phyloP scores from a whole-genome alignment of 768 basidiomycete species.

The Dendrothele bispora region DNA sequence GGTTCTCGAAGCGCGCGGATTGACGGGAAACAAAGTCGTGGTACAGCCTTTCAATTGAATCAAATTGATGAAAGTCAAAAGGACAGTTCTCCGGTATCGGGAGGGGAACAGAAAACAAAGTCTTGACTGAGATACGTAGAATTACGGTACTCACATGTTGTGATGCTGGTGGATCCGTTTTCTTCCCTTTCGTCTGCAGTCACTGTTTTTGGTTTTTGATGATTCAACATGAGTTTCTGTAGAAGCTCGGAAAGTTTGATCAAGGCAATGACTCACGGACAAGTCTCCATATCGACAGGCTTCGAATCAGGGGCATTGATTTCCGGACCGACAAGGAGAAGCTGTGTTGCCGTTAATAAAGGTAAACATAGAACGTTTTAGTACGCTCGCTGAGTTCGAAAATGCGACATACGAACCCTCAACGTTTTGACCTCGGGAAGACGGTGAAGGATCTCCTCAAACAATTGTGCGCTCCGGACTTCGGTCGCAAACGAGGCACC shows the following conservation, averaged over 20 bases:
- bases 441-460: conserved; percentile 37
- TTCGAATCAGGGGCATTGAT: conserved; percentile 5
- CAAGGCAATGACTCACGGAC: conserved; percentile 26
- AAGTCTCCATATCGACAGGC: conserved; percentile 26
- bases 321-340: conserved; percentile 26
- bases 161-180: conserved; percentile 23
- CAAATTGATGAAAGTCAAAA: not conserved
- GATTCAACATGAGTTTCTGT: not conserved
- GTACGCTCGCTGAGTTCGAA: not conserved
- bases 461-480: conserved; percentile 15
- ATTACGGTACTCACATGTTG: conserved; percentile 19
- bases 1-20: conserved; percentile 19
- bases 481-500: conserved; percentile 25
- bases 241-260: too few species aligned
- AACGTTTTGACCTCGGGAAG: conserved; percentile 28
- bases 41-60: conserved; percentile 26
- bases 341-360: conserved; percentile 11
- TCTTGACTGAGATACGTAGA: not conserved
- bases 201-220: conserved; percentile 13
- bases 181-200: conserved; percentile 22
- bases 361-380: not conserved
- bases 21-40: conserved; percentile 21
- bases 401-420: conserved; percentile 17
- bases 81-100: not conserved
- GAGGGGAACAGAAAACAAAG: not conserved